Evolutionary conservation across 2,329 filamentous ascomycete species (phyloP), one percentile per base, ranked within the genome.

Genomic region (Macrophomina tecta): DNA sequence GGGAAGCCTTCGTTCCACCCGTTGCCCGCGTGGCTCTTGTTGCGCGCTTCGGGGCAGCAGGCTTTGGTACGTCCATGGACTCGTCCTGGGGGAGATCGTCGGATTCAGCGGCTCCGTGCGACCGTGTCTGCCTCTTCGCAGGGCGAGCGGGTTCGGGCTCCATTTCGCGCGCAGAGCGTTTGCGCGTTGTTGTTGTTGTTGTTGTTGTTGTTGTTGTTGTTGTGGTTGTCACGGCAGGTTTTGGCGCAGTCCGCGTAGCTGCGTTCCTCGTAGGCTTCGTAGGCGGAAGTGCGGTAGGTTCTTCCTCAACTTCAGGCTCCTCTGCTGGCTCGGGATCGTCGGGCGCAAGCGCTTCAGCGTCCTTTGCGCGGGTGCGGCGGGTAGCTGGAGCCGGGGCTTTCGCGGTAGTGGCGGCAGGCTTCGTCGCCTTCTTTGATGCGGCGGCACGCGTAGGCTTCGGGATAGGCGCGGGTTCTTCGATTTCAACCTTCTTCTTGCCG

Each of bases 11-110:
- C 14, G 63, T 65, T 6, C 58, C 46, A n/a, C 62, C 49, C 5
- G 65, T 60, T 16, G 56, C 56, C 16, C 61, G 42, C 34, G 66
- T 69, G 9, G 68, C 56, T n/a, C 61, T 51, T 23, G 66, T 69
- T 6, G 68, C 40, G 36, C 63, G 58, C 18, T 38, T 51, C 23
- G 67, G 28, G 16, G 30, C 28, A 3, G 45, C 55, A 5, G 45
- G 48, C 16, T 53, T 62, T 6, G 55, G 9, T 32, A 55, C 61
- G 12, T 28, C 49, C 48, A 51, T 55, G 5, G 63, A 3, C 23
- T 46, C 32, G 32, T 48, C 28, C 42, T 48, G 64, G 18, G 14
- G 42, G n/a, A 16, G 30, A 1, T 65, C 32, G n/a, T 36, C 45
- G 9, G 53, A 30, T 9, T 55, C 48, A 5, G 30, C 48, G 7